Conservation (phyloP, 108 stramenopile genomes). For the Fragilaria radians region DNA sequence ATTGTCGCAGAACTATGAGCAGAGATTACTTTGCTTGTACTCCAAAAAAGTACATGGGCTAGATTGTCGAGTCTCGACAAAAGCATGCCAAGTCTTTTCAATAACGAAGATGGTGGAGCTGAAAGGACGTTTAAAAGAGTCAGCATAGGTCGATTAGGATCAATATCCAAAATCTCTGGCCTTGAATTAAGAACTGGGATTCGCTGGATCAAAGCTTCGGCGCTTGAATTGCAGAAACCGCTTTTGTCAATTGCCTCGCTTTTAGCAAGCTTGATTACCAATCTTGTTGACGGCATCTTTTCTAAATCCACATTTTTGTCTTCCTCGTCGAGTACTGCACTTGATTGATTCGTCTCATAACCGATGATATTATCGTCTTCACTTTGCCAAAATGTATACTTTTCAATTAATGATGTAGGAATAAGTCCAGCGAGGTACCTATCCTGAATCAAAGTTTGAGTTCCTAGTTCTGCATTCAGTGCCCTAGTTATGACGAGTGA, state of each 20-base stretch:
- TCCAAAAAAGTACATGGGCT: slow-evolving; percentile 95
- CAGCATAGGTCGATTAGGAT: slow-evolving; percentile 55
- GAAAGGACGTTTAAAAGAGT: slow-evolving; percentile 88
- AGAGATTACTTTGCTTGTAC: slow-evolving; percentile 51
- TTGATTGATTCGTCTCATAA: slow-evolving; percentile 48
- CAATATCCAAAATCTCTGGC: slow-evolving; percentile 35
- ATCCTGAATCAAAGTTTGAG: slow-evolving; percentile 80
- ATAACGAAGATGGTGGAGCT: slow-evolving; percentile 74
- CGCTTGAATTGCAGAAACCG: slow-evolving; percentile 85
- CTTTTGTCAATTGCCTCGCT: slow-evolving; percentile 65
- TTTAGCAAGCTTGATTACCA: slow-evolving; percentile 70
- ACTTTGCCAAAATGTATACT: slow-evolving; percentile 95
- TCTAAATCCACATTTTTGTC: slow-evolving; percentile 30
- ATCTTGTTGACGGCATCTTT: slow-evolving; percentile 43
- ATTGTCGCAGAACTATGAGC: slow-evolving; percentile 72
- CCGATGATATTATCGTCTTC: slow-evolving; percentile 88
- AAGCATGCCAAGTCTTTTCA: slow-evolving; percentile 86
- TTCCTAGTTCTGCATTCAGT: slow-evolving; percentile 73
- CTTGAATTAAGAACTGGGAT: slow-evolving; percentile 49
- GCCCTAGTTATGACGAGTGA: slow-evolving; percentile 84
- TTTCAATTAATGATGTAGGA: slow-evolving; percentile 89
- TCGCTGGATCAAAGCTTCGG: slow-evolving; percentile 76
- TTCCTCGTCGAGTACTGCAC: slow-evolving; percentile 49
- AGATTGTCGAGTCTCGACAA: slow-evolving; percentile 91
- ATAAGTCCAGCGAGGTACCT: slow-evolving; percentile 88